Percentiles rank a stretch among this genome's conserved stretches.
phyloP scores from a whole-genome alignment of 345 rosid genomes.

The Eucalyptus victrix region DNA sequence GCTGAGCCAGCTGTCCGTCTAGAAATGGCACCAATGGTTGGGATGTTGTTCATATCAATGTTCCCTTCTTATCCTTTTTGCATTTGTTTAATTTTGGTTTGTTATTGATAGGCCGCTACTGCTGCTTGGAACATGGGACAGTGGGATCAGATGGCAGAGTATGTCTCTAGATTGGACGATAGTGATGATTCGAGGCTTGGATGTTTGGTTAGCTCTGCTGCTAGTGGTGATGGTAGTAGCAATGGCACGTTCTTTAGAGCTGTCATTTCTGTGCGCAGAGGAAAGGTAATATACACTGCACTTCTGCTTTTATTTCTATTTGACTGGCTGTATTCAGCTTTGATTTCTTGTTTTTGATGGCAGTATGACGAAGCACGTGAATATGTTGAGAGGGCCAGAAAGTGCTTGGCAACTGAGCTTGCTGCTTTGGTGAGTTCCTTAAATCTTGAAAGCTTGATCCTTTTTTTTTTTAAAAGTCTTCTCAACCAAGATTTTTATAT shows the following conservation, averaged over 20 bases:
- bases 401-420: slow-evolving; percentile 96
- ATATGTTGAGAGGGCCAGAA: slow-evolving; percentile 91
- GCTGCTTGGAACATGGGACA: slow-evolving; percentile 99
- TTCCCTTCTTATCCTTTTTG: neutral
- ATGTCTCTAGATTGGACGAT: slow-evolving; percentile 87
- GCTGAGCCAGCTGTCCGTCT: slow-evolving; percentile 94
- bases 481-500: neutral
- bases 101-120: slow-evolving; percentile 54
- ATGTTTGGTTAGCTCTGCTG: slow-evolving; percentile 74
- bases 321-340: neutral
- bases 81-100: neutral
- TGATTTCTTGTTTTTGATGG: neutral
- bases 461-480: neutral
- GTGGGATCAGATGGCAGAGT: slow-evolving; percentile 99
- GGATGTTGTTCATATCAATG: slow-evolving; percentile 6
- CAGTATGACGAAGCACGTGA: slow-evolving; percentile 95
- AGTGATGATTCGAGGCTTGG: slow-evolving; percentile 90
- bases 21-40: slow-evolving; percentile 99
- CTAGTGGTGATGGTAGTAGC: slow-evolving; percentile 90
- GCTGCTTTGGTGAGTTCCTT: slow-evolving; percentile 83
- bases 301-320: neutral
- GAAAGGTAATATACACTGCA: slow-evolving; percentile 31
- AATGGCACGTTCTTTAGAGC: slow-evolving; percentile 97
- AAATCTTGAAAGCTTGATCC: neutral
- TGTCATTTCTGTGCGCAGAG: slow-evolving; percentile 71